Base-by-base conservation (phyloP, 2,329 filamentous ascomycete genomes). In the Fusarium newnesense region DNA sequence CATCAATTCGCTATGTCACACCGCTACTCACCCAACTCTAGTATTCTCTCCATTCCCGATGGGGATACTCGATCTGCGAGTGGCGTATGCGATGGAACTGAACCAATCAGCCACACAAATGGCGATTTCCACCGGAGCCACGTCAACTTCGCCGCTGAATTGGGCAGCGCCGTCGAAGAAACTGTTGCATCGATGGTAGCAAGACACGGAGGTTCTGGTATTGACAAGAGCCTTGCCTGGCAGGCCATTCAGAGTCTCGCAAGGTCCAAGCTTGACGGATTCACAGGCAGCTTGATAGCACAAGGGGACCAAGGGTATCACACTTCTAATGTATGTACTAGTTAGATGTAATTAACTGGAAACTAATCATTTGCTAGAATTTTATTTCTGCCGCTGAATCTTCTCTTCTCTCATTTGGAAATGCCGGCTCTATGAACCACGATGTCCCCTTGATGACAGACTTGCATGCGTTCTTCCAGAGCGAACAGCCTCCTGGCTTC, bases 321-420 rank as follows among this genome's bases (percentile, higher is more conserved):
- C 16, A 6, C 9, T 21, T 11, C 53, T 9, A 16, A 19, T 24
- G 53, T 26, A 24, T 12, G 52, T 15, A 3, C 8, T 37, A 24
- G 1, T 16, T 24, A 24, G 3, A 15, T 19, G 0, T 24, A 34
- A 0, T 50, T 15, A 13, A 24, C 7, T 19, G 9, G 24, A 2
- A 15, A 24, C 30, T 50, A 24, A 50, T 4, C 2, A 5, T 8
- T 34, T 15, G 5, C 5, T 12, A 57, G 53, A 8, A 18, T 9
- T 18, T 24, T 26, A 10, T 34, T 21, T 24, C 28, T 26, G 9
- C 7, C 5, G 2, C 16, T 34, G 39, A 15, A 46, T 2, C 2
- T 21, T 32, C 37, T 18, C 16, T 46, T 4, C 4, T 46, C 19
- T 19, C 7, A 3, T 2, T 13, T 13, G 16, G 11, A 11, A 42